A percentile compares a stretch with the other conserved stretches of the same genome.
Conservation (phyloP, 2,329 filamentous ascomycete species). For the Phialemonium atrogriseum region DNA sequence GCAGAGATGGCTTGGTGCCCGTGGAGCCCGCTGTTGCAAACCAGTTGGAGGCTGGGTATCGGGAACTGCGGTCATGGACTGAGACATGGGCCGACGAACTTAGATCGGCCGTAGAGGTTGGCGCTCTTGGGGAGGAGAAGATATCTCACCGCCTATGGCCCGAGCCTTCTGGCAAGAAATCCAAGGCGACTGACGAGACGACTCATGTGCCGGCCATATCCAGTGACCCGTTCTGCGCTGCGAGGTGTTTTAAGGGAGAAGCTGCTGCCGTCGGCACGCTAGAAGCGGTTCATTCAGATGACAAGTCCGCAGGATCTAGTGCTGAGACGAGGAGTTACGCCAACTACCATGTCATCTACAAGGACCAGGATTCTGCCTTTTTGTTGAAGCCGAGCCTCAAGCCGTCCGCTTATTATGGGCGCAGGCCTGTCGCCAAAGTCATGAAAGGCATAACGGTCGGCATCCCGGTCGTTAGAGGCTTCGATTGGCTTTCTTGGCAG, state of each 20-base stretch:
- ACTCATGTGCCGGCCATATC: conserved; percentile 34
- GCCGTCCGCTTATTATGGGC: conserved; percentile 76
- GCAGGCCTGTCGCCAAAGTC: conserved; percentile 75
- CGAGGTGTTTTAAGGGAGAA: conserved; percentile 51
- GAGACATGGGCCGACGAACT: conserved; percentile 91
- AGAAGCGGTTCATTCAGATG: conserved; percentile 31
- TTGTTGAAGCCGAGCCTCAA: conserved; percentile 78
- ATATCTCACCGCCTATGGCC: conserved; percentile 80
- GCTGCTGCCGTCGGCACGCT: conserved; percentile 46
- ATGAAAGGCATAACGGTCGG: conserved; percentile 76
- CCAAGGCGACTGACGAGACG: conserved; percentile 21
- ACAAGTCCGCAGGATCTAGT: conserved; percentile 27
- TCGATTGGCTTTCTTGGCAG: conserved; percentile 71
- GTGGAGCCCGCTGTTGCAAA: conserved; percentile 82
- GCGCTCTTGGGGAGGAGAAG: conserved; percentile 84
- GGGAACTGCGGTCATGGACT: conserved; percentile 79
- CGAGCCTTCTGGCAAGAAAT: conserved; percentile 33
- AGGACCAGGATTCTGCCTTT: conserved; percentile 67
- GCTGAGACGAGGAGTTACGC: conserved; percentile 50
- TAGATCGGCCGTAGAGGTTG: conserved; percentile 82
- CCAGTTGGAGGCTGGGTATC: conserved; percentile 83
- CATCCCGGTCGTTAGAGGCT: conserved; percentile 81
- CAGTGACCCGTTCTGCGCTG: conserved; percentile 49
- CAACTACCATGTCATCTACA: conserved; percentile 79
- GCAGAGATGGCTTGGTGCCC: conserved; percentile 77